Percentiles rank a stretch among this genome's conserved stretches.
Conservation (phyloP, 805 yeast genomes). For the Pichia sporocuriosa region DNA sequence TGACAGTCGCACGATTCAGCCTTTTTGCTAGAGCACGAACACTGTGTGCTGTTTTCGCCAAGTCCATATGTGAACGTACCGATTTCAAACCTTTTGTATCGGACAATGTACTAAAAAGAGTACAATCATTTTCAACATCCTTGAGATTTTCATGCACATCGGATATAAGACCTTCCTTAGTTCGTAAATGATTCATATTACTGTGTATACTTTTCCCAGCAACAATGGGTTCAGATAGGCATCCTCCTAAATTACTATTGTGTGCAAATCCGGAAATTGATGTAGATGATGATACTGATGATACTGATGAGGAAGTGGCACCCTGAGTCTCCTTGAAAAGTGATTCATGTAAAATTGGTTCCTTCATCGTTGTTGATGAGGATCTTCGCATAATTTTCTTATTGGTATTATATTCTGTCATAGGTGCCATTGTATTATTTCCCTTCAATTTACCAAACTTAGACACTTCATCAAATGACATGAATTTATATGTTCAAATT, state of each 20-base stretch:
- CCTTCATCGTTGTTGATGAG: constrained; percentile 2
- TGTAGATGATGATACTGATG: not conserved
- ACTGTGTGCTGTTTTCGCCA: constrained; percentile 77
- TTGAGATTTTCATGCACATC: too few relatives aligned
- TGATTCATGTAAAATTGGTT: constrained; percentile 10
- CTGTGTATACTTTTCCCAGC: not conserved
- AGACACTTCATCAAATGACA: too few relatives aligned
- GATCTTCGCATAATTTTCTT: constrained; percentile 3
- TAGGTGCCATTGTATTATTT: too few relatives aligned
- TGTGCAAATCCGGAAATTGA: not conserved
- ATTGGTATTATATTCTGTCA: too few relatives aligned
- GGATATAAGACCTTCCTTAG: too few relatives aligned
- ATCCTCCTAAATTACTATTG: too few relatives aligned
- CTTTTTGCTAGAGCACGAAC: constrained; percentile 71
- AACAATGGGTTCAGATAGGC: too few relatives aligned
- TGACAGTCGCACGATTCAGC: constrained; percentile 62
- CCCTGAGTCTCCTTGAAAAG: constrained; percentile 2
- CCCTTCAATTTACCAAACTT: too few relatives aligned
- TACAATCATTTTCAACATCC: constrained; percentile 7
- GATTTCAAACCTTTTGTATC: constrained; percentile 36
- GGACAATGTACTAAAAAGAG: constrained; percentile 6
- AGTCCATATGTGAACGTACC: constrained; percentile 63
- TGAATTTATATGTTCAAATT: too few relatives aligned
- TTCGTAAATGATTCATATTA: not conserved
- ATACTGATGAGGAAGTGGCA: not conserved